Evolutionary conservation across 1,284 basidiomycete species (phyloP).

Genomic region (Ustilago esculenta): DNA sequence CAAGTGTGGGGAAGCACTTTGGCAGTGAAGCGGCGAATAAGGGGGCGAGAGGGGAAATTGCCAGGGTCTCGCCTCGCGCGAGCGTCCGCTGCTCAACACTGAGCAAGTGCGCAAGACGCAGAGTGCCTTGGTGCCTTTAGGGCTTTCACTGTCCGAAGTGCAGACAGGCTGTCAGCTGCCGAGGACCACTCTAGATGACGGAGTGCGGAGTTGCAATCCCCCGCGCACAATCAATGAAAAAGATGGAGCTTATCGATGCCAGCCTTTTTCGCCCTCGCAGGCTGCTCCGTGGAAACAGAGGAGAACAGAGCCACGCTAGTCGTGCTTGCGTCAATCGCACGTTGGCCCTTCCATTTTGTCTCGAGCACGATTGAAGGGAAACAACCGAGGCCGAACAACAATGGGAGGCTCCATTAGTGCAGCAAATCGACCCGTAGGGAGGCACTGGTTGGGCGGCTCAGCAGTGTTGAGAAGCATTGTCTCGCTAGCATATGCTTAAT

Average conservation of each 20-base stretch:
- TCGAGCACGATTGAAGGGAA: background rate
- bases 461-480: background rate
- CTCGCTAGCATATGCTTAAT: conserved; percentile 1
- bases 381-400: background rate
- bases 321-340: background rate
- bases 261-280: no score
- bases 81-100: background rate
- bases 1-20: conserved; percentile 5
- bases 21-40: background rate
- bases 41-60: background rate
- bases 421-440: background rate
- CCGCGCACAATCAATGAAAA: background rate
- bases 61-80: background rate
- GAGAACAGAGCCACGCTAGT: background rate
- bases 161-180: no score
- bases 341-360: no score
- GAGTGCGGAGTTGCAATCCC: conserved; percentile 14
- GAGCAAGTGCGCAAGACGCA: conserved; percentile 6
- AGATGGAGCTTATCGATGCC: conserved; percentile 13
- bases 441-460: background rate
- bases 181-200: conserved; percentile 5
- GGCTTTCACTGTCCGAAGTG: no score
- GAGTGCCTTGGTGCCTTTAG: no score
- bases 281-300: no score
- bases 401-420: conserved; percentile 2